Evolutionary conservation across 2,329 filamentous ascomycete genomes (phyloP).

Genomic region (Lasiodiplodia theobromae): DNA sequence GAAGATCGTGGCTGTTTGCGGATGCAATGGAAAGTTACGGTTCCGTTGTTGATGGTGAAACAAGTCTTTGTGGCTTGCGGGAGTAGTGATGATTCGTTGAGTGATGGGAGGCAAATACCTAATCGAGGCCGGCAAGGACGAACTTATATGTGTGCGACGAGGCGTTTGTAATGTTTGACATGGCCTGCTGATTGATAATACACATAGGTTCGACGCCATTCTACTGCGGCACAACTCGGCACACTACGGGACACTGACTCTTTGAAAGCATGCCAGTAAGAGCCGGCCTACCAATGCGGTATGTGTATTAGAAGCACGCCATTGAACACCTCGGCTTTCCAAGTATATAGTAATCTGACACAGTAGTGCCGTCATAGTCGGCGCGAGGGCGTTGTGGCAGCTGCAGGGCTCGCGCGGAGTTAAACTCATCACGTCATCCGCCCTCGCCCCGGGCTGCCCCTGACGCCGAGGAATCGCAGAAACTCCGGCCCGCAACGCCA

Average conservation of each 20-base stretch:
- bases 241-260: not conserved
- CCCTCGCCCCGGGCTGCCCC: not conserved
- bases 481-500: constrained; percentile 36
- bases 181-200: constrained; percentile 21
- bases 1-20: not conserved
- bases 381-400: not conserved
- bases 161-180: not conserved
- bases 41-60: constrained; percentile 2
- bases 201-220: constrained; percentile 11
- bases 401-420: not conserved
- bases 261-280: not conserved
- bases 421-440: not conserved
- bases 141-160: not conserved
- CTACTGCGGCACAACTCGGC: not conserved
- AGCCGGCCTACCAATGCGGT: not conserved
- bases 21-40: not conserved
- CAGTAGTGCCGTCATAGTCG: not conserved
- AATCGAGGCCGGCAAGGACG: not conserved
- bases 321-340: not conserved
- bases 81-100: not conserved
- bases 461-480: constrained; percentile 37
- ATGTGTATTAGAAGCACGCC: not conserved
- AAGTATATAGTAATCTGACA: not conserved
- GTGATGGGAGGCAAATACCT: not conserved
- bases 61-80: not conserved